Evolutionary conservation across 2,329 filamentous ascomycete genomes (phyloP), one percentile per base, ranked within the genome.

Genomic region (Aspergillus vadensis): DNA sequence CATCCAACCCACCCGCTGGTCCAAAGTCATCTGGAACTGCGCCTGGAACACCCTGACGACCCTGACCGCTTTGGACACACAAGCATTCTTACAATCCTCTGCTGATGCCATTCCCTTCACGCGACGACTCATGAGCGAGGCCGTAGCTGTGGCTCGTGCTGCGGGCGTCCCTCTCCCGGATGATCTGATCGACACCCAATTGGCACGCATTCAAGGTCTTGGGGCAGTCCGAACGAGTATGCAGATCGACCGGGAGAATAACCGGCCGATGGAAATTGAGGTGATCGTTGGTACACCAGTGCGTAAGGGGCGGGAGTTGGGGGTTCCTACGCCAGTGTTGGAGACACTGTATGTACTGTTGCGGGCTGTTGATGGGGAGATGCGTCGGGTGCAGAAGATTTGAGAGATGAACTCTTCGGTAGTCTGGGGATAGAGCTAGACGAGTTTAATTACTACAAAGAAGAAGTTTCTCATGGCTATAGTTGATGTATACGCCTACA

Each of bases 231-330:
- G 70, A 21, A 80, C 76, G 53, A 81, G 79, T 62, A 82, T 82
- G 80, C 77, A 80, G 62, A 74, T 72, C 0, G 80, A 82, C 60
- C 73, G 69, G 41, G 75, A 76, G 54, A 74, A 71, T 51, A 77
- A 77, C 1, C 67, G 77, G 27, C 73, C 75, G 2, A 72, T 82
- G 73, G 80, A 81, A 64, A 72, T 81, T n/a, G 79, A 81, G 56
- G 77, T 81, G 1, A 81, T 82, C 25, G 61, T 82, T 23, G 80
- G 79, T 0, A 76, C 72, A 48, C 76, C 78, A 4, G 74, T 78
- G 59, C 67, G 65, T 55, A 79, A 76, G 63, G 75, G 77, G 1
- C 71, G 67, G 49, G 76, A 80, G 56, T 64, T 77, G 14, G 73
- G 74, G 0, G 71, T 81, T 21, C 62, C 70, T n/a, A 76, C 75